These are phyloP conservation scores for Mortierella sp. DNA, from an alignment of 371 early-diverging fungal species.

Conservation along the genomic window DNA sequence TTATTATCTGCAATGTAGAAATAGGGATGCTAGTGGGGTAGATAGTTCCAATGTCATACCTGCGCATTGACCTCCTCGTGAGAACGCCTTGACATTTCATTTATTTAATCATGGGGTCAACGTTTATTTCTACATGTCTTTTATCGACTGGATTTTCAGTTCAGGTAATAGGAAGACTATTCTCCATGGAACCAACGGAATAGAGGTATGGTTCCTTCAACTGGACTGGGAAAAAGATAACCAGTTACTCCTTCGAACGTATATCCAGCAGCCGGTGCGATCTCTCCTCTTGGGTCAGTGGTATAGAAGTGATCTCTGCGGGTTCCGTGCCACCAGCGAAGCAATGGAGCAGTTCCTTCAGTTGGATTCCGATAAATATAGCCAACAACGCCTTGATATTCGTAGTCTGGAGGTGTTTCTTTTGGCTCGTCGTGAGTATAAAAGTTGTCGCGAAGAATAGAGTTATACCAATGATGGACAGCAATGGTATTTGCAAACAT, in stretches of 20 bases:
- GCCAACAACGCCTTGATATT: constrained; percentile 10
- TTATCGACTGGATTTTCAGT: no score
- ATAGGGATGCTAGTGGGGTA: no score
- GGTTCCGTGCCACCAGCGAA: constrained; percentile 6
- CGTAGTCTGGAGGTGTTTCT: neutral
- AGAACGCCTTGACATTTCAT: no score
- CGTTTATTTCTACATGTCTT: no score
- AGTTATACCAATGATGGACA: constrained; percentile 13
- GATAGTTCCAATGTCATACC: no score
- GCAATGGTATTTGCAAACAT: constrained; percentile 13
- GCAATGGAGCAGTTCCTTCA: constrained; percentile 13
- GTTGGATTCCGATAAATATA: constrained; percentile 8
- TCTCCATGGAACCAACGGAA: no score
- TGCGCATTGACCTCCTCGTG: no score
- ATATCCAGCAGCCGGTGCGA: constrained; percentile 5
- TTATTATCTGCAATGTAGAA: no score
- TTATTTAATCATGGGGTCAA: no score
- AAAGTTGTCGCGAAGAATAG: neutral
- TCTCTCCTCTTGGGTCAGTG: constrained; percentile 15
- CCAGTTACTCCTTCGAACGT: constrained; percentile 12
- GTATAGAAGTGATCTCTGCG: constrained; percentile 15
- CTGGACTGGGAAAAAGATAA: constrained; percentile 4
- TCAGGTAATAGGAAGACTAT: no score
- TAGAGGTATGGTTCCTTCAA: constrained; percentile 12
- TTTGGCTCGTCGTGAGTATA: neutral